Base-by-base conservation (phyloP, 805 yeast species). In the Kodamaea leandrae region DNA sequence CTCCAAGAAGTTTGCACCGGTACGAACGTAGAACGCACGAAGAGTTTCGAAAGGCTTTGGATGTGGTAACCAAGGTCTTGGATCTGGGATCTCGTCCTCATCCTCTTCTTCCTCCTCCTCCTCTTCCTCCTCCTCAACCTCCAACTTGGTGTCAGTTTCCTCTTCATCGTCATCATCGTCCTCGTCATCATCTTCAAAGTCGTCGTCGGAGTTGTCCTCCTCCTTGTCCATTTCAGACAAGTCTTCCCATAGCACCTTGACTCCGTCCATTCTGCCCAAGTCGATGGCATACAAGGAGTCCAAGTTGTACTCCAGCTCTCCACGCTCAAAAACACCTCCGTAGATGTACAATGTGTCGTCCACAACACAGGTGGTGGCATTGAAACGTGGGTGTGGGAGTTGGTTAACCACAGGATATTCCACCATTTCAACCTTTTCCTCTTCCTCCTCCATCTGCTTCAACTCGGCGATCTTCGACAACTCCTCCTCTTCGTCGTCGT, bases 1-100 rank as follows among this genome's bases (percentile, higher is more conserved):
- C 58, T 88, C 88, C 52, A 91, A 73, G 64, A 91, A 91, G 19
- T 80, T 78, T 4, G 91, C 82, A 43, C 96, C 95, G 1, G 95
- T 80, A 55, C 96, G 82, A 16, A 83, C 68, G 60, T 93, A 91
- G 66, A 91, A 91, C 2, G 78, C 82, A 51, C 96, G 80, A 45
- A 91, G 69, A 2, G 78, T 66, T 66, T 91, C 98, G 54, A 91
- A 93, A 5, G 96, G 83, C 56, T 90, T 89, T 25, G 99, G 99
- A 60, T 90, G 97, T 36, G 98, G 97, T 41, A 91, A 73, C 96
- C 96, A 91, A 13, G 99, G 96, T 59, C 96, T 78, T 33, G 83
- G 85, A 62, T 91, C 99, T 13, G 96, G 95, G 51, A 83, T 77
- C 48, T 80, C 86, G 34, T 79, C 81, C 46, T 77, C 83, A 3